Evolutionary conservation across 1,139 yeast genomes (phyloP).

Genomic region (Saccharomyces hybrid): DNA sequence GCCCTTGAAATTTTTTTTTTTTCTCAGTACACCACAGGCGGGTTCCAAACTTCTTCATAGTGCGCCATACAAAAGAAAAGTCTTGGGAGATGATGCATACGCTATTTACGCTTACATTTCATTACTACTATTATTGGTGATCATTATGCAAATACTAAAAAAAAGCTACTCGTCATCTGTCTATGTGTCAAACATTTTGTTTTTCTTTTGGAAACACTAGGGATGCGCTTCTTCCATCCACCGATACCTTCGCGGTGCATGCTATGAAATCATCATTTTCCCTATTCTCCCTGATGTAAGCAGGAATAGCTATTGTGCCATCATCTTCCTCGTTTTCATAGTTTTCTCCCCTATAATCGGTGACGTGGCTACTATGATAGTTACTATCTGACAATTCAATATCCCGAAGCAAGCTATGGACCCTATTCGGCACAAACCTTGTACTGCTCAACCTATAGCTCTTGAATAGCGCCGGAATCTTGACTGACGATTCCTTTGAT

Average conservation of each 20-base stretch:
- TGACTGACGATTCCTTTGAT: neutral
- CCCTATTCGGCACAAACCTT: neutral
- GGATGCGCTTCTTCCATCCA: neutral
- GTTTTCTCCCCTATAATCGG: neutral
- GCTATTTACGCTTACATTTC: neutral
- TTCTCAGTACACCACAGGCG: neutral
- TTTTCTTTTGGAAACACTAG: neutral
- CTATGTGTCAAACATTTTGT: neutral
- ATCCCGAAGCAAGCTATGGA: neutral
- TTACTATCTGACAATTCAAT: neutral
- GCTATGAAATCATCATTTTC: neutral
- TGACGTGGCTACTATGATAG: neutral
- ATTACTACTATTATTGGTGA: neutral
- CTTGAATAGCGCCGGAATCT: neutral
- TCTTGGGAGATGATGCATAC: neutral
- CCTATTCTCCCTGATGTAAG: neutral
- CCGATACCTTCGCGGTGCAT: neutral
- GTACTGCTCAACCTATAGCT: neutral
- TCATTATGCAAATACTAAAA: neutral
- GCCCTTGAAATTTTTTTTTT: neutral
- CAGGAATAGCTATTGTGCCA: neutral
- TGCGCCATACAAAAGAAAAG: neutral
- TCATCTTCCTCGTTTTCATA: neutral
- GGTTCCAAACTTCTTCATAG: neutral
- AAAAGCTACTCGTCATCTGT: neutral